phyloP scores from a whole-genome alignment of 495 filamentous ascomycete genomes.

The Apodospora peruviana region DNA sequence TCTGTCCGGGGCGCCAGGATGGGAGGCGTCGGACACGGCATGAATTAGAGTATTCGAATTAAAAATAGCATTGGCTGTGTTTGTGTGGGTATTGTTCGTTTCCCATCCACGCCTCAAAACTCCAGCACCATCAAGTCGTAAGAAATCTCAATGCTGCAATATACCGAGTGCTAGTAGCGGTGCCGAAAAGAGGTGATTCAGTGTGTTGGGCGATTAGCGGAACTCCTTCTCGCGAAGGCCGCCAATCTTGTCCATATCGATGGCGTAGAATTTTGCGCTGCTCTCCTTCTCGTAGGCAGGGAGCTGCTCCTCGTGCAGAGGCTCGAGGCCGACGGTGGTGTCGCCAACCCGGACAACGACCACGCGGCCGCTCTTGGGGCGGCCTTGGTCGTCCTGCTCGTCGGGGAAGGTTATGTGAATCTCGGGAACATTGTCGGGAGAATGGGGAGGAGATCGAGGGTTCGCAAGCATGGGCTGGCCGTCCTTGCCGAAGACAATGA shows the following conservation, averaged over 20 bases:
- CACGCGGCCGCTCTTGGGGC: constrained; percentile 75
- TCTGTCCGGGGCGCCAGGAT: neutral
- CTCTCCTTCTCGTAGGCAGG: constrained; percentile 81
- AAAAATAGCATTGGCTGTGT: constrained; percentile 11
- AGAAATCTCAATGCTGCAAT: neutral
- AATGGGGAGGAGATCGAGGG: constrained; percentile 67
- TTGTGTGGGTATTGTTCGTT: constrained; percentile 16
- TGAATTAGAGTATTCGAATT: constrained; percentile 5
- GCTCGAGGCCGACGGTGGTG: constrained; percentile 79
- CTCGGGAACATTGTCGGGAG: constrained; percentile 77
- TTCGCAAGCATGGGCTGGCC: constrained; percentile 66
- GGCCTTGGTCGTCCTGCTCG: constrained; percentile 83
- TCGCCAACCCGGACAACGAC: constrained; percentile 93
- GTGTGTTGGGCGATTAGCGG: constrained; percentile 15
- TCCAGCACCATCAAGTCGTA: constrained; percentile 7
- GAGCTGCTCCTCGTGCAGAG: constrained; percentile 70
- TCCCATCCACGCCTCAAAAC: constrained; percentile 16
- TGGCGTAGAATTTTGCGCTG: constrained; percentile 73
- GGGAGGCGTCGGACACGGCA: neutral
- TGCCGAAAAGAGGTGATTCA: neutral
- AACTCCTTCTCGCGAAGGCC: constrained; percentile 85
- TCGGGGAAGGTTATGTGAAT: constrained; percentile 99
- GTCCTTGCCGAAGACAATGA: constrained; percentile 63
- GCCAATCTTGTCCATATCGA: constrained; percentile 92
- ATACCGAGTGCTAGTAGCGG: neutral